Conservation (phyloP, 140 eudicot genomes). For the Senecio squalidus region DNA sequence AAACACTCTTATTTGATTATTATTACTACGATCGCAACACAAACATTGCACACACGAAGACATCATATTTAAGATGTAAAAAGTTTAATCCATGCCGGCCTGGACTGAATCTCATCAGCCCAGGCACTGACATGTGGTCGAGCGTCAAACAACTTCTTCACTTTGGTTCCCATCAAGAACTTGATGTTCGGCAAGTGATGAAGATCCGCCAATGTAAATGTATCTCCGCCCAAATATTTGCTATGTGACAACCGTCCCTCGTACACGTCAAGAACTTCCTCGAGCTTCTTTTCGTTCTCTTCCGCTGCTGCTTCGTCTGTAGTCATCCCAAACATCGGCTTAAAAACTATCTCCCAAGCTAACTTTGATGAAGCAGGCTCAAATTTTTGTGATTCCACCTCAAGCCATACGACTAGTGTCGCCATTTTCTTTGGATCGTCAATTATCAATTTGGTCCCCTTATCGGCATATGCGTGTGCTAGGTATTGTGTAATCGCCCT, state of each 20-base stretch:
- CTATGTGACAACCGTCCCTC: conserved; percentile 51
- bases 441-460: conserved; percentile 42
- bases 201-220: conserved; percentile 56
- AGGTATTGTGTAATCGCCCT: conserved; percentile 56
- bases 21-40: too few species aligned
- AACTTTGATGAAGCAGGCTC: conserved; percentile 38
- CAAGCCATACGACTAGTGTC: conserved; percentile 39
- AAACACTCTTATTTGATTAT: too few species aligned
- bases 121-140: conserved; percentile 54
- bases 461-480: conserved; percentile 38
- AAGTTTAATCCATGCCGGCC: conserved; percentile 45
- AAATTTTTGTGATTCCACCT: conserved; percentile 53
- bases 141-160: conserved; percentile 37
- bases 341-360: conserved; percentile 39
- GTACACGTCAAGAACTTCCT: conserved; percentile 54
- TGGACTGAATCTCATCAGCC: conserved; percentile 32
- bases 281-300: conserved; percentile 42
- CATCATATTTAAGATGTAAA: not conserved
- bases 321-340: conserved; percentile 38
- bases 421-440: conserved; percentile 52
- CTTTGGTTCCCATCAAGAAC: conserved; percentile 31
- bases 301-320: conserved; percentile 41
- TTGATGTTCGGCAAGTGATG: conserved; percentile 48
- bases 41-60: too few species aligned
- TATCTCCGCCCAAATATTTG: conserved; percentile 63